Evolutionary conservation across 805 yeast species (phyloP), one percentile per base, ranked within the genome.

Genomic region (Pichia phayaonensis): DNA sequence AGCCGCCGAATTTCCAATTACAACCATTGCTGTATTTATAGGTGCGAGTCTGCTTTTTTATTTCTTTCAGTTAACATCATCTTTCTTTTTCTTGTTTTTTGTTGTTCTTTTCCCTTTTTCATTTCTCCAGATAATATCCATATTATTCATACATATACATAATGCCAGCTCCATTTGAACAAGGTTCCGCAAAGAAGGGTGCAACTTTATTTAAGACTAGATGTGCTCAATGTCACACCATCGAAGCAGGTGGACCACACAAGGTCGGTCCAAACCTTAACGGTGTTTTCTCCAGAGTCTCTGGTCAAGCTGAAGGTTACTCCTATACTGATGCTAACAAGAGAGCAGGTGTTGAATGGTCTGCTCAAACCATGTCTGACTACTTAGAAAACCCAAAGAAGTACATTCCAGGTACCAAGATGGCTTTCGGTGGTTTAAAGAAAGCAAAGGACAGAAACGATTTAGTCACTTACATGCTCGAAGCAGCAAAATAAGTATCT

Each of bases 351-450:
- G 95, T 94, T 57, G 63, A 64, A 54, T 94, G 99, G 99, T 63
- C 67, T 60, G 90, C 83, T 68, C 90, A 90, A 70, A 80, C 89
- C 72, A 81, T 94, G 86, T 79, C 85, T 64, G 96, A 87, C 73
- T 94, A 94, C 85, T 83, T 94, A 74, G 95, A 86, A 76, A 94
- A 94, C 87, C 99, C 99, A 78, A 94, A 94, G 95, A 94, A 94
- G 80, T 94, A 90, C 81, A 90, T 94, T 64, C 99, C 99, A 71
- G 99, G 99, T 74, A 94, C 98, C 79, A 94, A 94, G 86, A 94
- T 94, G 99, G 98, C 99, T 60, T 94, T 92, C 67, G 99, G 97
- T 77, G 99, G 99, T 79, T 83, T 94, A 75, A 94, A 94, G 90
- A 94, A 94, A 83, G 84, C 90, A 60, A 92, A 90, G 85, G 99